These are phyloP conservation scores for Mariannaea sp. DNA, from an alignment of 2,329 filamentous ascomycete genomes.

Conservation along the genomic window DNA sequence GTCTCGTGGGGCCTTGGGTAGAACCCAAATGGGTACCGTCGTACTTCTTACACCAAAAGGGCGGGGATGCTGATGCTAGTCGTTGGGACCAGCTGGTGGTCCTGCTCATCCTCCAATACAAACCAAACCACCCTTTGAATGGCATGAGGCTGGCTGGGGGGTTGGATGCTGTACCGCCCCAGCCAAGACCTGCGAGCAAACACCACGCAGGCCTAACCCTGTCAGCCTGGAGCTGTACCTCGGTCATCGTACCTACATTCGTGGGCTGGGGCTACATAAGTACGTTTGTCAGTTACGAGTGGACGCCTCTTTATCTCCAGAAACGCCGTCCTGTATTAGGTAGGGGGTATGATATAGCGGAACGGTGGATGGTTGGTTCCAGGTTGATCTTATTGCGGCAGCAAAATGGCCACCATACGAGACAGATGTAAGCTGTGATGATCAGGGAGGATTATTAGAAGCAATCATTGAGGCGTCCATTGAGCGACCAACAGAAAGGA, in stretches of 20 bases:
- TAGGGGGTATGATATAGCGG: conserved; percentile 18
- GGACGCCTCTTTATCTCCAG: conserved; percentile 32
- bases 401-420: conserved; percentile 9
- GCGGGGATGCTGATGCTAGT: conserved; percentile 21
- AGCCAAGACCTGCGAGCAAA: conserved; percentile 19
- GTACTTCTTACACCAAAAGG: conserved; percentile 6
- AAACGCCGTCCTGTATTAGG: conserved; percentile 12
- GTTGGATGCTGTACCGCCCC: background rate
- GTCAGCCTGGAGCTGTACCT: conserved; percentile 29
- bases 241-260: conserved; percentile 33
- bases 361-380: conserved; percentile 23
- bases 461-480: background rate
- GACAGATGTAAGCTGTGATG: conserved; percentile 11
- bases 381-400: conserved; percentile 22
- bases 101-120: conserved; percentile 34
- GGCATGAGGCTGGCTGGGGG: conserved; percentile 14
- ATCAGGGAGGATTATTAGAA: conserved; percentile 4
- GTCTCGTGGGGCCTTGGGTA: conserved; percentile 4
- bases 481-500: background rate
- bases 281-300: conserved; percentile 26
- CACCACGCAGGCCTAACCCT: conserved; percentile 30
- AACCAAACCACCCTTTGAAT: conserved; percentile 12
- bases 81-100: conserved; percentile 31
- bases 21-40: conserved; percentile 23
- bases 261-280: conserved; percentile 25